Base-by-base conservation (phyloP, 495 filamentous ascomycete genomes). In the Penicillium crystallinum region DNA sequence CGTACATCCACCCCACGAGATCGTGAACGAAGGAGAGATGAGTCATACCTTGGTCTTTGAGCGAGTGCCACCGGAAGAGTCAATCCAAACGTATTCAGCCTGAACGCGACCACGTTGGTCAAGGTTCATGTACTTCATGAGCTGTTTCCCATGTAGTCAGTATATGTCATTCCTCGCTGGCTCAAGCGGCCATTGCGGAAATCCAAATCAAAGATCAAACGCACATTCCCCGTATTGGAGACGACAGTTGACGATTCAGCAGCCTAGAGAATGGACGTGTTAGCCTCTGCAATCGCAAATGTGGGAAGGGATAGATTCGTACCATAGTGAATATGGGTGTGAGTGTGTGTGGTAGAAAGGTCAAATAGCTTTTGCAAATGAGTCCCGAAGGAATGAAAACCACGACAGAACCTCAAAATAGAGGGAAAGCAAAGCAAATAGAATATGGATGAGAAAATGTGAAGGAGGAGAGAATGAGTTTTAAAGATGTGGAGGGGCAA, bases 11-110 rank as follows among this genome's bases (percentile, higher is more conserved):
- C 44, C 30, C 14, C 14, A n/a, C n/a, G n/a, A 17, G n/a, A 12
- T 44, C 46, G 49, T 35, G 17, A 36, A 31, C 46, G 1, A 54
- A 31, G 11, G 46, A 52, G 36, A 19, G 55, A 33, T 19, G 37
- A 40, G 52, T 74, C 89, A 78, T 77, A 95, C 93, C 83, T 90
- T 91, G 61, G 88, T 88, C 77, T 96, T 96, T 67, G 88, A 91
- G 54, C 91, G 89, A 59, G 85, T 77, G 55, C 85, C 87, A 64
- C 85, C 86, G 53, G 70, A 67, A 59, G 82, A 72, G 69, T 98
- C 93, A 64, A 98, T 91, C 93, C 93, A 98, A 77, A 98, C 85
- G 79, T 97, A 98, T 77, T 98, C 93, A 54, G 90, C 90, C 66
- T 92, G 88, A 59, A 90, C 73, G 31, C 66, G 75, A 66, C 90